A percentile compares a stretch with the other conserved stretches of the same genome.
phyloP scores from a whole-genome alignment of 2,329 filamentous ascomycete species.

The Moelleriella libera region DNA sequence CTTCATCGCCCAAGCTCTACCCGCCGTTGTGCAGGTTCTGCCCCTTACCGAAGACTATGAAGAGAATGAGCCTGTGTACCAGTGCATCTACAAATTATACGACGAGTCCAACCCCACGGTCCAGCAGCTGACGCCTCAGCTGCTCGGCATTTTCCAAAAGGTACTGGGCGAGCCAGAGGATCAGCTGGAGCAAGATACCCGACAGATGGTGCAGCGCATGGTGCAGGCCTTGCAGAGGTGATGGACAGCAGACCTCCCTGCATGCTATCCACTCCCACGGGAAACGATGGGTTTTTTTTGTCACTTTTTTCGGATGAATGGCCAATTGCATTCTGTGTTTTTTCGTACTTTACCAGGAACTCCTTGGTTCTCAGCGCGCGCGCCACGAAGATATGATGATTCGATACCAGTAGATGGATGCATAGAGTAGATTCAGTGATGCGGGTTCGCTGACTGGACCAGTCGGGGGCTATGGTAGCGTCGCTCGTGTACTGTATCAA shows the following conservation, averaged over 20 bases:
- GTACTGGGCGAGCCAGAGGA: conserved; percentile 59
- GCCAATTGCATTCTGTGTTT: no score
- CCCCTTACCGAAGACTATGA: conserved; percentile 89
- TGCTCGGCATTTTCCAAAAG: conserved; percentile 58
- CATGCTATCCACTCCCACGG: no score
- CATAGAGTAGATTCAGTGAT: no score
- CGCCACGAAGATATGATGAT: no score
- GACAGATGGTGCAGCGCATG: conserved; percentile 49
- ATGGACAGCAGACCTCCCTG: background rate
- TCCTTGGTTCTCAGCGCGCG: no score
- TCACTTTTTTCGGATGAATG: no score
- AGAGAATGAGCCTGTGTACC: conserved; percentile 89
- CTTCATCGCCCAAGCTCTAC: conserved; percentile 69
- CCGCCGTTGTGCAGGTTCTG: conserved; percentile 62
- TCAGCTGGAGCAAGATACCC: conserved; percentile 61
- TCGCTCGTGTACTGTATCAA: no score
- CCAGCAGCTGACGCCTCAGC: conserved; percentile 52
- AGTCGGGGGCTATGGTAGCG: no score
- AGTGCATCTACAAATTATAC: conserved; percentile 80
- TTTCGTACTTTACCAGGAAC: no score
- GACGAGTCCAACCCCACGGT: conserved; percentile 55
- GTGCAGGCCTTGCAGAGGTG: conserved; percentile 29
- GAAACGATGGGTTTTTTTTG: no score
- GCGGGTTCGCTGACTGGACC: no score
- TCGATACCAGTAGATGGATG: no score